These are phyloP conservation scores for Lecanicillium sp. DNA, from an alignment of 2,329 filamentous ascomycete genomes.

Conservation along the genomic window DNA sequence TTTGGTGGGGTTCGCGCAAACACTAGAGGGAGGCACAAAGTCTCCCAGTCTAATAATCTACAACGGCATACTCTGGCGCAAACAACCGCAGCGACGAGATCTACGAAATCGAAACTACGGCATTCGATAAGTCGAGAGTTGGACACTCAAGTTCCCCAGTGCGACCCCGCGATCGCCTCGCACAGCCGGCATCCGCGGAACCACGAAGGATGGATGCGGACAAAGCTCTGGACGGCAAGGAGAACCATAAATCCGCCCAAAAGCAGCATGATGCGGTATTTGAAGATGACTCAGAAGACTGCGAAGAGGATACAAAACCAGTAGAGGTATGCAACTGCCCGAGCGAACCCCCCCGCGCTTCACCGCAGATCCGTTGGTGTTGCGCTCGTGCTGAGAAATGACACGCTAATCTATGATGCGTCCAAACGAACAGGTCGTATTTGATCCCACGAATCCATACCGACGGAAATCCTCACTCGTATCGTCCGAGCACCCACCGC, in stretches of 20 bases:
- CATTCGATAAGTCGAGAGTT: no score
- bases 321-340: no score
- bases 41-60: no score
- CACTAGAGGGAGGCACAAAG: no score
- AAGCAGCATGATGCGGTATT: conserved; percentile 19
- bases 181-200: neutral
- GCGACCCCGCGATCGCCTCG: neutral
- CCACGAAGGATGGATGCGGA: conserved; percentile 4
- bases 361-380: no score
- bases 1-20: no score
- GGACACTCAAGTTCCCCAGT: no score
- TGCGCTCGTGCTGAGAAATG: neutral
- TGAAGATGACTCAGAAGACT: conserved; percentile 37
- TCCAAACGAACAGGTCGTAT: conserved; percentile 45
- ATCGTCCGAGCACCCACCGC: conserved; percentile 34
- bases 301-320: conserved; percentile 44
- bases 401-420: neutral
- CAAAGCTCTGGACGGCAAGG: neutral
- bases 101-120: neutral
- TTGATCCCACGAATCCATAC: conserved; percentile 55
- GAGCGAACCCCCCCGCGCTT: no score
- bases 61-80: no score
- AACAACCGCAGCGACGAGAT: neutral
- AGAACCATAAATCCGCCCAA: neutral
- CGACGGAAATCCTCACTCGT: conserved; percentile 63